Percentiles rank a stretch among this genome's conserved stretches.
Conservation (phyloP, 192 early-diverging fungal species). For the Chytriomyces hyalinus region DNA sequence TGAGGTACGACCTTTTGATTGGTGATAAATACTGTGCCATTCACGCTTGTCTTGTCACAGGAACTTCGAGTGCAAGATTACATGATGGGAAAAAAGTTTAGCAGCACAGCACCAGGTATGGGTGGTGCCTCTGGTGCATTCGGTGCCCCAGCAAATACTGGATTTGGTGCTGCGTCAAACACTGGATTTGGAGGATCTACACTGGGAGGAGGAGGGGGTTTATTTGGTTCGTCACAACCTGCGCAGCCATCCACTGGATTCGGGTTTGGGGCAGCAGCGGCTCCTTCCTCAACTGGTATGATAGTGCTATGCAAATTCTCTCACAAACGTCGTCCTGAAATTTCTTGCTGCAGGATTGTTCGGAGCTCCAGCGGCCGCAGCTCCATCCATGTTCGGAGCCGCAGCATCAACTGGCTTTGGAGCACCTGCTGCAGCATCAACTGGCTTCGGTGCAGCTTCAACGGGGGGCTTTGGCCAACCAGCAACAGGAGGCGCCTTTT, state of each 20-base stretch:
- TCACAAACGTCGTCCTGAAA: not conserved
- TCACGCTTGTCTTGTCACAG: slow-evolving; percentile 33
- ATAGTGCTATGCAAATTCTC: not conserved
- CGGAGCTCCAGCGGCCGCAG: slow-evolving; percentile 9
- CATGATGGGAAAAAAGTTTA: slow-evolving; percentile 74
- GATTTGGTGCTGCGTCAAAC: slow-evolving; percentile 58
- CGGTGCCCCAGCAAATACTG: slow-evolving; percentile 47
- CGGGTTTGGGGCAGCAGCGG: slow-evolving; percentile 24
- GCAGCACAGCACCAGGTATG: slow-evolving; percentile 40
- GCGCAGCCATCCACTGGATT: slow-evolving; percentile 20
- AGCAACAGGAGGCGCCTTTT: not conserved
- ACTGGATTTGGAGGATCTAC: slow-evolving; percentile 40
- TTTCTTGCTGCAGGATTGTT: slow-evolving; percentile 14
- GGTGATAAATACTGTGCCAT: slow-evolving; percentile 5
- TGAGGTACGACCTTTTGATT: slow-evolving; percentile 59
- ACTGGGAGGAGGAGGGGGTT: slow-evolving; percentile 19
- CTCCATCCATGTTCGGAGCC: slow-evolving; percentile 21
- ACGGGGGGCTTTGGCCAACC: slow-evolving; percentile 34
- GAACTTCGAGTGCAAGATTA: slow-evolving; percentile 92
- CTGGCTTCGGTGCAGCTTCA: slow-evolving; percentile 12
- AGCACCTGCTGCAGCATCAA: slow-evolving; percentile 11
- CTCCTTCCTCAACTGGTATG: slow-evolving; percentile 22
- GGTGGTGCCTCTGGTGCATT: slow-evolving; percentile 53
- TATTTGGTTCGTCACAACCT: slow-evolving; percentile 21
- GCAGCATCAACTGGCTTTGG: slow-evolving; percentile 33